These are phyloP conservation scores for Aspergillus sp. DNA, from an alignment of 2,329 filamentous ascomycete genomes.

Conservation along the genomic window DNA sequence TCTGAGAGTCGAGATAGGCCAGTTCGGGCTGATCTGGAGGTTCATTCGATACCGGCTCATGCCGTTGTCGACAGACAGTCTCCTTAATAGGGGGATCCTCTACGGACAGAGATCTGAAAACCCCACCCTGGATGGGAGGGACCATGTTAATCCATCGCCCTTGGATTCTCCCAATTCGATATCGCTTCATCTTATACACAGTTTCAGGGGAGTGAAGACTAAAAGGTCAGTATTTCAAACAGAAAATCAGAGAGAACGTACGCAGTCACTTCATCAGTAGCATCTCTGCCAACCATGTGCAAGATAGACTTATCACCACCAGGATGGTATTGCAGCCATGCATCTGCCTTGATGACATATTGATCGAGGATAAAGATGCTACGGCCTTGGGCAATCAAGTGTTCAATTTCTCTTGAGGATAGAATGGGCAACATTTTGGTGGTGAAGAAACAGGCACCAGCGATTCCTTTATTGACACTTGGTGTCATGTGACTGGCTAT, in stretches of 20 bases:
- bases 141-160: not conserved
- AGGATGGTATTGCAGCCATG: slow-evolving; percentile 84
- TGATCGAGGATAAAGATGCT: slow-evolving; percentile 74
- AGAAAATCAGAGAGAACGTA: slow-evolving; percentile 55
- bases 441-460: too few species aligned
- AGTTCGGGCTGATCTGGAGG: slow-evolving; percentile 10
- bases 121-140: not conserved
- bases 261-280: slow-evolving; percentile 86
- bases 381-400: slow-evolving; percentile 72
- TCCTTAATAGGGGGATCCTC: too few species aligned
- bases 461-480: too few species aligned
- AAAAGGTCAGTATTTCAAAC: too few species aligned
- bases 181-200: not conserved
- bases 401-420: slow-evolving; percentile 65
- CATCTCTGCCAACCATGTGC: slow-evolving; percentile 90
- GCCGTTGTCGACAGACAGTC: too few species aligned
- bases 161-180: not conserved
- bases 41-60: not conserved
- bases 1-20: slow-evolving; percentile 6
- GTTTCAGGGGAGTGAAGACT: not conserved
- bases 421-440: too few species aligned
- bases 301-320: slow-evolving; percentile 82
- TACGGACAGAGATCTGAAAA: too few species aligned
- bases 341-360: slow-evolving; percentile 77
- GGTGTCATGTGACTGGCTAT: too few species aligned